phyloP scores from a whole-genome alignment of 176 grass and related monocot species.

The Typha latifolia region DNA sequence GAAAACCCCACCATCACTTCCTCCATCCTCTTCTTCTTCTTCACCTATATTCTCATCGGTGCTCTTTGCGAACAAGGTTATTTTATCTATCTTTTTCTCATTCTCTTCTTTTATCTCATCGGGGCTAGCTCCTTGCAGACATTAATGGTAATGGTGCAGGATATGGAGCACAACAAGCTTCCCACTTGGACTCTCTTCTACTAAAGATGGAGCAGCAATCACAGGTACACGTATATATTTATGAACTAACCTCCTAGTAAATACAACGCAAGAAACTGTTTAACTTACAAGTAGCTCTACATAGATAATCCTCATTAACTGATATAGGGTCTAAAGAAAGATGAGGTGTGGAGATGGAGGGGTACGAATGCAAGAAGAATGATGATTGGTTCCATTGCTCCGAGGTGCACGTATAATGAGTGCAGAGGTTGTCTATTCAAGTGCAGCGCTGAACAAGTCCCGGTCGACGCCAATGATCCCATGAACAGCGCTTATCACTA shows the following conservation, averaged over 20 bases:
- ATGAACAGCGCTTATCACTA: constrained; percentile 96
- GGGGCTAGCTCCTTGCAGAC: constrained; percentile 13
- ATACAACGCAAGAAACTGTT: neutral
- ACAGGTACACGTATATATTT: constrained; percentile 31
- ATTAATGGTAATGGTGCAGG: constrained; percentile 23
- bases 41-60: constrained; percentile 39
- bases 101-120: constrained; percentile 8
- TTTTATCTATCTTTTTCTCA: constrained; percentile 8
- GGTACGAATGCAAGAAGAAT: constrained; percentile 36
- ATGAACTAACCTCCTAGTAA: neutral
- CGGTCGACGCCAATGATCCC: constrained; percentile 77
- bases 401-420: constrained; percentile 81
- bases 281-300: neutral
- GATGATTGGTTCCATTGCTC: constrained; percentile 79
- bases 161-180: constrained; percentile 38
- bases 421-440: constrained; percentile 83
- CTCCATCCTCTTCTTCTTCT: constrained; percentile 47
- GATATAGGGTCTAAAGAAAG: neutral
- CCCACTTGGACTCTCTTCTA: constrained; percentile 13
- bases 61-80: constrained; percentile 36
- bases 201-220: constrained; percentile 26
- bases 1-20: constrained; percentile 10
- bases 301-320: neutral
- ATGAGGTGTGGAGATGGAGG: neutral
- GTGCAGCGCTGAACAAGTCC: constrained; percentile 83